phyloP scores from a whole-genome alignment of 139 green algal species.

The Auxenochlorella protothecoides region DNA sequence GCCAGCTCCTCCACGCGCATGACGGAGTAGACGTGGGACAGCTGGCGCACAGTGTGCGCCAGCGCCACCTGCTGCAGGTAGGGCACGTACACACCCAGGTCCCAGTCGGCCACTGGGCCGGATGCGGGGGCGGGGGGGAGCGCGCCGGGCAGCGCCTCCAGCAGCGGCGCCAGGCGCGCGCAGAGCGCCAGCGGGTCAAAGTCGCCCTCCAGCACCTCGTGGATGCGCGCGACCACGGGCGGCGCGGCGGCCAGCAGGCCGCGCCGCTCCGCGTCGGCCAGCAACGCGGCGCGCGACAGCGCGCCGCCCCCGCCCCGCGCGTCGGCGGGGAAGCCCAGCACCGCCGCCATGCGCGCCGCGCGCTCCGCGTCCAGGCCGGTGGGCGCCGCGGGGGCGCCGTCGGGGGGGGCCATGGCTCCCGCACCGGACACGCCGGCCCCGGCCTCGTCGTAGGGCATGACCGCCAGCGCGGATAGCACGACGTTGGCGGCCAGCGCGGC shows the following conservation, averaged over 20 bases:
- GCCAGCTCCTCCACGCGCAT: constrained; percentile 50
- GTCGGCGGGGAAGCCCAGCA: constrained; percentile 78
- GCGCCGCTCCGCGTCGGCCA: constrained; percentile 63
- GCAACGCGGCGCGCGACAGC: constrained; percentile 63
- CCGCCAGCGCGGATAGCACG: constrained; percentile 80
- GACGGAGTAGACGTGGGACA: constrained; percentile 69
- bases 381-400: constrained; percentile 27
- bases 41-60: constrained; percentile 83
- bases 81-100: constrained; percentile 24
- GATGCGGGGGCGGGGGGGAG: neutral
- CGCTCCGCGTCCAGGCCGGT: constrained; percentile 71
- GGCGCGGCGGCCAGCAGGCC: constrained; percentile 73
- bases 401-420: no score
- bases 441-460: constrained; percentile 77
- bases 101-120: constrained; percentile 6
- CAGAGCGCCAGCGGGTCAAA: constrained; percentile 92
- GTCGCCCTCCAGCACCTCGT: constrained; percentile 71
- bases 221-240: constrained; percentile 51
- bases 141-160: constrained; percentile 44
- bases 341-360: constrained; percentile 79
- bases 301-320: constrained; percentile 28
- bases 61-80: constrained; percentile 54
- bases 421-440: neutral
- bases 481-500: constrained; percentile 73
- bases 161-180: constrained; percentile 58